These are phyloP conservation scores for Termitomyces sp. DNA, from an alignment of 768 basidiomycete species.

Conservation along the genomic window DNA sequence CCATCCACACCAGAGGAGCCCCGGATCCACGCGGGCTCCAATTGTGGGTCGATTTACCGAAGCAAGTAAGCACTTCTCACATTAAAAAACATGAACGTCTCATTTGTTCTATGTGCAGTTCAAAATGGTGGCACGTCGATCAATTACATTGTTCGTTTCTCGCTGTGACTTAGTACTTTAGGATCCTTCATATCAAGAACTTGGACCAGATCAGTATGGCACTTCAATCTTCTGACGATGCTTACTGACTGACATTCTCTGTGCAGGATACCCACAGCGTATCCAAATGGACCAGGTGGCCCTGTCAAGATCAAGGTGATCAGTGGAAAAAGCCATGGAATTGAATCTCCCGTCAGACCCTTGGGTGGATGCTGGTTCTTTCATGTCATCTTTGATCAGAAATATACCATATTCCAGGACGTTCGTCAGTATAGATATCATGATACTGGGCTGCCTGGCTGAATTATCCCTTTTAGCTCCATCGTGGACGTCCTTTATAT, in stretches of 20 bases:
- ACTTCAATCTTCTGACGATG: not conserved
- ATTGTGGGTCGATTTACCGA: constrained; percentile 81
- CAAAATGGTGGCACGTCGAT: constrained; percentile 62
- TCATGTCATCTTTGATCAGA: constrained; percentile 63
- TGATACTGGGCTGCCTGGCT: not conserved
- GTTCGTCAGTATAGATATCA: constrained; percentile 50
- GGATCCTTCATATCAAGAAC: constrained; percentile 85
- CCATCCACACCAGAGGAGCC: constrained; percentile 57
- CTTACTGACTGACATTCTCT: not conserved
- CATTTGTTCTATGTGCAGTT: constrained; percentile 32
- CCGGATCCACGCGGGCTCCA: constrained; percentile 83
- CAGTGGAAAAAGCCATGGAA: constrained; percentile 82
- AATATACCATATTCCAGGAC: constrained; percentile 71
- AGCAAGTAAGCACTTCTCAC: constrained; percentile 37
- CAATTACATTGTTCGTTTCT: not conserved
- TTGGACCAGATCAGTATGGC: constrained; percentile 53
- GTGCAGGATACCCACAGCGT: constrained; percentile 63
- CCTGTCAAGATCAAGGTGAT: constrained; percentile 75
- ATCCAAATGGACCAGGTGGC: constrained; percentile 64
- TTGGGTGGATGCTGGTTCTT: constrained; percentile 95
- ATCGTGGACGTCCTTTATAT: constrained; percentile 90
- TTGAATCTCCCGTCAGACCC: constrained; percentile 83
- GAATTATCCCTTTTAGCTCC: constrained; percentile 34
- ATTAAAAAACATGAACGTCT: constrained; percentile 1
- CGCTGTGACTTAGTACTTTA: constrained; percentile 3